These are phyloP conservation scores for Coemansia sp. DNA, from an alignment of 192 early-diverging fungal species.

Conservation along the genomic window DNA sequence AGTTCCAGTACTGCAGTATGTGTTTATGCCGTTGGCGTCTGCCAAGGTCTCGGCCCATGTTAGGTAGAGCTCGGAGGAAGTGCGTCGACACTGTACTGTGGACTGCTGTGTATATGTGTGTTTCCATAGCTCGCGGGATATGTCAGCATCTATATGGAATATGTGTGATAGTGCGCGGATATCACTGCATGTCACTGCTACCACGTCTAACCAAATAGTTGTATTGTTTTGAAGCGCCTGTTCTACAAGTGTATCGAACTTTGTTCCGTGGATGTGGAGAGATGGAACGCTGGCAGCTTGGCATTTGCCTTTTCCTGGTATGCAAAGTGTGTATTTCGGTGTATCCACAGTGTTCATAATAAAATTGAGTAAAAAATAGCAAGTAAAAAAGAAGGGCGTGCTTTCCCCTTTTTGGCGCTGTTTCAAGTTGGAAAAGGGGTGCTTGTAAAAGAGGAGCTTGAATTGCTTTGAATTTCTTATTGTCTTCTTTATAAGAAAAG, in stretches of 20 bases:
- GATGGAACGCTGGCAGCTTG: neutral
- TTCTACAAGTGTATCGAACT: neutral
- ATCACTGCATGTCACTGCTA: neutral
- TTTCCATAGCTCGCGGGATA: neutral
- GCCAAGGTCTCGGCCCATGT: neutral
- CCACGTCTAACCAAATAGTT: conserved; percentile 3
- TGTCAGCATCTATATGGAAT: neutral
- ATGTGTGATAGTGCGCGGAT: conserved; percentile 1
- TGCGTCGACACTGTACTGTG: neutral
- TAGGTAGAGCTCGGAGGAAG: conserved; percentile 2
- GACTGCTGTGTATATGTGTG: neutral
- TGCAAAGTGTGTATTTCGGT: conserved; percentile 7
- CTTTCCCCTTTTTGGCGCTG: neutral
- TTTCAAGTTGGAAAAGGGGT: neutral
- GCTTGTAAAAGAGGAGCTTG: neutral
- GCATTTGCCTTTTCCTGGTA: conserved; percentile 13
- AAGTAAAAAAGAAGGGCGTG: neutral
- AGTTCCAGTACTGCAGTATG: conserved; percentile 1
- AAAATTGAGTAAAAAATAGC: neutral
- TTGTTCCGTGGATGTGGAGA: neutral
- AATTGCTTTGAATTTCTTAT: neutral
- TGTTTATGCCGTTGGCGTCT: neutral
- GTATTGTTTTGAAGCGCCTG: neutral
- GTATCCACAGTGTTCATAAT: neutral
- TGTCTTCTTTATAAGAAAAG: neutral